Evolutionary conservation across 1,284 basidiomycete species (phyloP), one percentile per base, ranked within the genome.

Genomic region (Apiotrichum veenhuisii): DNA sequence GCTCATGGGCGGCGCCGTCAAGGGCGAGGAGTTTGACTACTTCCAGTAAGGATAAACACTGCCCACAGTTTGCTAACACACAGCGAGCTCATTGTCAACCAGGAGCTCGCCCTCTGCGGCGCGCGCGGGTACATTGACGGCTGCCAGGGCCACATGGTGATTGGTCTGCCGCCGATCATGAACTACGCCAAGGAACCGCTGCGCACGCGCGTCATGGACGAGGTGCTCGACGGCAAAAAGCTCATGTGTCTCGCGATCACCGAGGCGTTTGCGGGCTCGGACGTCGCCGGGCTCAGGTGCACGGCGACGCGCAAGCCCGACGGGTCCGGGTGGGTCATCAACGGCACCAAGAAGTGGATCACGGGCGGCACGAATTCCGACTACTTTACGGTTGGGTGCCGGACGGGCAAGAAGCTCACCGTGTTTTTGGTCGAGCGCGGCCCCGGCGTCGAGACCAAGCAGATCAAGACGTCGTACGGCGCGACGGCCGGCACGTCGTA

Each of bases 301-400:
- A 88, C 85, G 5, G 94, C 94, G 14, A 84, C 80, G 48, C 88
- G 91, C 74, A 86, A 82, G 38, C 84, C 87, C 61, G 92, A 94
- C 68, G 91, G 90, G 37, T 76, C 88, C 63, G 58, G 58, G 8
- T 82, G 79, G 72, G 85, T 90, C 56, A 85, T 94, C 66, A 91
- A 90, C 65, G 91, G 91, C 15, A 91, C 89, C 9, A 94, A 95
- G 77, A 80, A 80, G 66, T 96, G 93, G 93, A 97, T 97, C 69
- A 94, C 93, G 46, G 96, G 94, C 68, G 91, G 89, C 48, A 79
- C 76, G 64, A 71, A 76, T 55, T 71, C 75, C 34, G 73, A 76
- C 60, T 77, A 76, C 68, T 76, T 76, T 67, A 43, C 57, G 25
- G 47, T 48, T 42, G 53, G 47, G 30, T 42, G 26, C 33, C 68